A percentile compares a stretch with the other conserved stretches of the same genome.
phyloP scores from a whole-genome alignment of 352 stramenopile species.

The Phytophthora nicotianae region DNA sequence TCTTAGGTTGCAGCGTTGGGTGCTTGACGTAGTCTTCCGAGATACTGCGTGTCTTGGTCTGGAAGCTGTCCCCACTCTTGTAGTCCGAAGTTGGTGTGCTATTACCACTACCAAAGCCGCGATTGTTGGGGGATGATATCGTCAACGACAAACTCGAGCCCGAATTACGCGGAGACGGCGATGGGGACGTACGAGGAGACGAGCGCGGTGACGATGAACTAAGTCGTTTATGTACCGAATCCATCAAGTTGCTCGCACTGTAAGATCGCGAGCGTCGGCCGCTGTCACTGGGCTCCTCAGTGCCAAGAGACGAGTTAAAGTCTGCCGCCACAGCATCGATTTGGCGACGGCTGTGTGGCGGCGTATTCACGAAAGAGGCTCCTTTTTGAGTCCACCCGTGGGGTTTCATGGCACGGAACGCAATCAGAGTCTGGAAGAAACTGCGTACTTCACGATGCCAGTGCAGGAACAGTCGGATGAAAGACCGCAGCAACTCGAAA shows the following conservation, averaged over 20 bases:
- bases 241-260: conserved; percentile 84
- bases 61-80: conserved; percentile 61
- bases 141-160: conserved; percentile 61
- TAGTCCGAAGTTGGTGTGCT: conserved; percentile 74
- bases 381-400: conserved; percentile 88
- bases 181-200: conserved; percentile 68
- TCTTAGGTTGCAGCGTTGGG: conserved; percentile 69
- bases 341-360: conserved; percentile 82
- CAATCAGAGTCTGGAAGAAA: conserved; percentile 89
- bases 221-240: conserved; percentile 84
- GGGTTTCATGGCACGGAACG: conserved; percentile 84
- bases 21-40: conserved; percentile 81
- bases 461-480: conserved; percentile 83
- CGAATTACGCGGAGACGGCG: conserved; percentile 56
- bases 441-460: conserved; percentile 89
- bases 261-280: conserved; percentile 73
- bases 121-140: conserved; percentile 78
- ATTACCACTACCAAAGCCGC: conserved; percentile 60
- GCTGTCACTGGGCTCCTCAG: conserved; percentile 59
- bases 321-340: conserved; percentile 88
- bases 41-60: conserved; percentile 68
- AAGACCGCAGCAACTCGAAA: conserved; percentile 80
- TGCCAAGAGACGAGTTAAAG: conserved; percentile 84
- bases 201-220: conserved; percentile 65
- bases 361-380: conserved; percentile 86